Evolutionary conservation across 192 early-diverging fungal species (phyloP), one percentile per base, ranked within the genome.

Genomic region (Helicostylum pulchrum): DNA sequence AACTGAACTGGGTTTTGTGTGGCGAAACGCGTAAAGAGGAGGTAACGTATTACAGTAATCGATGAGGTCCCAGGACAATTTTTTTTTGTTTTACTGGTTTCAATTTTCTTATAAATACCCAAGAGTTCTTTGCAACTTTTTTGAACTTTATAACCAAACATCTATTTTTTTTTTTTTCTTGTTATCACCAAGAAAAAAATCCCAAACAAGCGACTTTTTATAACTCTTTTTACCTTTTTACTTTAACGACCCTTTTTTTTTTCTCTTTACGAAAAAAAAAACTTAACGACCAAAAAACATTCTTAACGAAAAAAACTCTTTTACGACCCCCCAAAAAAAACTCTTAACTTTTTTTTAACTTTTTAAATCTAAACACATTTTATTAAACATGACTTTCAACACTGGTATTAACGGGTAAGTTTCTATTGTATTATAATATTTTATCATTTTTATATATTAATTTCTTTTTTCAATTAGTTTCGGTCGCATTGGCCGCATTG

Each of bases 401-500:
- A 70, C 82, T 71, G 85, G 85, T 73, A 87, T 87, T 65, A 87
- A 87, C 78, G 83, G 85, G 72, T 74, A 74, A 65, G 54, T 55
- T 58, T 7, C 19, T 17, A 20, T 10, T 32, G 7, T 49, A 26
- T 26, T 26, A 26, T 26, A 26, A n/a, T 26, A 26, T 9, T 12
- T 46, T 15, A 12, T 11, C 31, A 17, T 34, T 0, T 7, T n/a
- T 17, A 20, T 36, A 19, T 14, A 7, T 23, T 44, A 15, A 23
- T 21, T 15, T 23, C 14, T 14, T 46, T 26, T 26, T 31, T n/a
- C 14, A 44, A 20, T 31, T 34, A 83, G 92, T 61, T 98, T 97
- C 80, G 96, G 96, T 72, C 94, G 96, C 77, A 98, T 98, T 68
- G 96, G 96, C 61, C 96, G 96, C 76, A 87, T 98, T 56, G 94